These are phyloP conservation scores for Metarhizium robertsii DNA, from an alignment of 2,329 filamentous ascomycete species.

Conservation along the genomic window DNA sequence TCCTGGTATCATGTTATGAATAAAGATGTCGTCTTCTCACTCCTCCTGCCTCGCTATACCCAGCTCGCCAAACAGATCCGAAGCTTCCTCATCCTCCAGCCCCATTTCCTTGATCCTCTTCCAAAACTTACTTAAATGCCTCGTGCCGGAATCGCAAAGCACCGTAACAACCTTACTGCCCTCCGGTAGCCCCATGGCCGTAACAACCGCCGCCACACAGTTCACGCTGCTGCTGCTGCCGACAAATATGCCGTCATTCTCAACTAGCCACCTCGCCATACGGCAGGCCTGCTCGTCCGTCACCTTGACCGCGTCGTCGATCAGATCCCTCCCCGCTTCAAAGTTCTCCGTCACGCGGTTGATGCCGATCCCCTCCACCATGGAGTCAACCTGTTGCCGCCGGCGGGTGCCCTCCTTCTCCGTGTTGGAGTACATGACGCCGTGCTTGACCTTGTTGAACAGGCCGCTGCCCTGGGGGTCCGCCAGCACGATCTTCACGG, in stretches of 20 bases:
- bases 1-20: too few species aligned
- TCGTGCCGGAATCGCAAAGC: slow-evolving; percentile 74
- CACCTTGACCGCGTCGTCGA: slow-evolving; percentile 85
- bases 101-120: slow-evolving; percentile 61
- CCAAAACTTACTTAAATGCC: slow-evolving; percentile 82
- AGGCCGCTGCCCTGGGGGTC: slow-evolving; percentile 92
- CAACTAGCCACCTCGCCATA: slow-evolving; percentile 96
- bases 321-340: slow-evolving; percentile 71
- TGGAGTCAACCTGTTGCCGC: slow-evolving; percentile 84
- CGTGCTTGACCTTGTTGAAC: slow-evolving; percentile 84
- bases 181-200: slow-evolving; percentile 52
- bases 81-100: slow-evolving; percentile 45
- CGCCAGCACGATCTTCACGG: slow-evolving; percentile 67
- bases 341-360: slow-evolving; percentile 94
- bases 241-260: slow-evolving; percentile 89
- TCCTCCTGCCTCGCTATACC: slow-evolving; percentile 23
- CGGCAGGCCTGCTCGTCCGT: slow-evolving; percentile 78
- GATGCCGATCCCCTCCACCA: slow-evolving; percentile 93
- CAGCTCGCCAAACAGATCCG: slow-evolving; percentile 41
- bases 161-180: slow-evolving; percentile 68
- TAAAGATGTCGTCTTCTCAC: background rate
- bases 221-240: slow-evolving; percentile 97
- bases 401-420: slow-evolving; percentile 87
- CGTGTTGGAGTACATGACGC: slow-evolving; percentile 88
- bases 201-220: slow-evolving; percentile 68